Base-by-base conservation (phyloP, 1,284 basidiomycete species). In the Boletellus deceptivus region DNA sequence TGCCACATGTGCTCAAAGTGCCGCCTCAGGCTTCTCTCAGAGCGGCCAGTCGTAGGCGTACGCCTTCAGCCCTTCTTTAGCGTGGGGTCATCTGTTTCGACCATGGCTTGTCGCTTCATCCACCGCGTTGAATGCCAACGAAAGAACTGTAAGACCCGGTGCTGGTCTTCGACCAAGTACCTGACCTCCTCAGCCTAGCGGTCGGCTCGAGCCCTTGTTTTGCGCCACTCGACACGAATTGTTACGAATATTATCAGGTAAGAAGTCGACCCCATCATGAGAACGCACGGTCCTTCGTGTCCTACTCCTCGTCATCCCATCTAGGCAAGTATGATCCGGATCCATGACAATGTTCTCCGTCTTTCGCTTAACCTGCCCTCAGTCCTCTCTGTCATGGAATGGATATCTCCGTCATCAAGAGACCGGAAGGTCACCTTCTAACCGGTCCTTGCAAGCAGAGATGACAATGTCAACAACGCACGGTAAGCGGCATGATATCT, bases 121-220 rank as follows among this genome's bases (percentile, higher is more conserved):
- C 46, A 49, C 47, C 50, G 49, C 1, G 3, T 33, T 1, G 33
- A 44, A 5, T 49, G 31, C 51, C 47, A 50, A 3, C 16, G 10
- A 2, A 52, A 6, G 24, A 49, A 45, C 8, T 41, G 17, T 2
- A 52, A 3, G 4, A 44, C 16, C 0, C n/a, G 4, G 2, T 3
- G 10, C 20, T 50, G 48, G 14, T 52, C 47, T 6, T 52, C 33
- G 11, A 45, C 10, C 6, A 52, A 8, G 24, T 24, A 24, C 7
- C 24, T 8, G 7, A 24, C 24, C 7, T 24, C 24, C 7, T 24
- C 24, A 24, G 24, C 24, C 4, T 8, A 24, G 24, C 24, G 24
- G 4, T 24, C 24, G 7, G 24, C 7, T 8, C 24, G 24, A 24
- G 24, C 24, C 24, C 24, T 24, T 24, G 7, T 24, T 24, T 24